A percentile compares a stretch with the other conserved stretches of the same genome.
phyloP scores from a whole-genome alignment of 2,329 filamentous ascomycete species.

The Cadophora sp. region DNA sequence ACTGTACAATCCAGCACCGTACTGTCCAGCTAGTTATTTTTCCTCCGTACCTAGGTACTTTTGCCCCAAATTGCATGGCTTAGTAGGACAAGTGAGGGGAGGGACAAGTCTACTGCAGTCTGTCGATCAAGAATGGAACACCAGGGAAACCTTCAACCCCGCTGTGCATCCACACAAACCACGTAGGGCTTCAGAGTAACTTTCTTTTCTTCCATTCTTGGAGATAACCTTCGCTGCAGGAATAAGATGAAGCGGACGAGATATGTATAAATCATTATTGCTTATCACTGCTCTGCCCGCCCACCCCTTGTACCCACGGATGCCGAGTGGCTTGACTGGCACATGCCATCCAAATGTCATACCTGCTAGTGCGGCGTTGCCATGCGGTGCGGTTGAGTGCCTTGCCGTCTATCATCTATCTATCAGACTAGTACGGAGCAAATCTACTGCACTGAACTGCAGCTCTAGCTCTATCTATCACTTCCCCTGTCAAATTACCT shows the following conservation, averaged over 20 bases:
- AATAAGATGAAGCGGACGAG: conserved; percentile 16
- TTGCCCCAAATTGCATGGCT: conserved; percentile 6
- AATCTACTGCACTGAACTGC: too few species aligned
- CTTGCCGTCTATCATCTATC: neutral
- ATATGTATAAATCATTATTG: conserved; percentile 11
- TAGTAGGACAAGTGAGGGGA: conserved; percentile 11
- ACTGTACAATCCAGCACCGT: too few species aligned
- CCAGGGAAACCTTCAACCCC: conserved; percentile 7
- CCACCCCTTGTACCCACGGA: conserved; percentile 20
- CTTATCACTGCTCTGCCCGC: conserved; percentile 22
- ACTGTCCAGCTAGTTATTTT: neutral
- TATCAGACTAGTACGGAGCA: conserved; percentile 13
- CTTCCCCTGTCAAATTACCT: conserved; percentile 19
- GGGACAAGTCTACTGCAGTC: conserved; percentile 24
- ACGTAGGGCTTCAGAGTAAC: conserved; percentile 7
- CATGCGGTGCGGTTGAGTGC: conserved; percentile 21
- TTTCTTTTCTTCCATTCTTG: neutral
- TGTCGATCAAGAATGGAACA: conserved; percentile 24
- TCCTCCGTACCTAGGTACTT: neutral
- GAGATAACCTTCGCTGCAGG: conserved; percentile 1
- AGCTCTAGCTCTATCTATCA: neutral
- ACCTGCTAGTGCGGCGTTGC: conserved; percentile 22
- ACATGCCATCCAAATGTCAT: conserved; percentile 37
- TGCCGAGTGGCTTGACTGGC: conserved; percentile 34
- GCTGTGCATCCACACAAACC: conserved; percentile 15